Evolutionary conservation across 495 filamentous ascomycete species (phyloP).

Genomic region (Penicillium macrosclerotiorum): DNA sequence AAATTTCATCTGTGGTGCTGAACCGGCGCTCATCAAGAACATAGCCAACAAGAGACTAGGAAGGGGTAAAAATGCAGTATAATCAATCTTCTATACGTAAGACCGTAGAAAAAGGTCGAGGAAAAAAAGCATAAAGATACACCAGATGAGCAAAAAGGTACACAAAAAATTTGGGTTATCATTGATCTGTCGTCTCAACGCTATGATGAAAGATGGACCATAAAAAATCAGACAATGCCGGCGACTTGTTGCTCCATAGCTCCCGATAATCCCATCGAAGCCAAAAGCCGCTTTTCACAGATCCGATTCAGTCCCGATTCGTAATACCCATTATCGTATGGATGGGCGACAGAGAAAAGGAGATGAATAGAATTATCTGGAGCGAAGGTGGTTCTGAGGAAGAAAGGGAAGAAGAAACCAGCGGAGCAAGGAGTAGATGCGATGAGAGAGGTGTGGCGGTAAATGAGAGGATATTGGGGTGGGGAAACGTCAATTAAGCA

Average conservation of each 20-base stretch:
- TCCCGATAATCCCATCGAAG: conserved; percentile 15
- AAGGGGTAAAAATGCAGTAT: too few species aligned
- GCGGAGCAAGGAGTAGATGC: conserved; percentile 9
- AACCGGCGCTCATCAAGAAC: too few species aligned
- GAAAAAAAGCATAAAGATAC: not conserved
- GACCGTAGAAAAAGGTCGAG: too few species aligned
- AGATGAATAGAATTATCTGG: not conserved
- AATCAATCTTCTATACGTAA: too few species aligned
- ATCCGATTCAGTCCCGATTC: not conserved
- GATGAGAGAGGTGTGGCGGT: conserved; percentile 4
- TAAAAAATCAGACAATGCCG: conserved; percentile 35
- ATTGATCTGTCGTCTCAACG: conserved; percentile 37
- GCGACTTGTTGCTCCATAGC: conserved; percentile 38
- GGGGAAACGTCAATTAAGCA: conserved; percentile 46
- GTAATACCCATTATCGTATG: not conserved
- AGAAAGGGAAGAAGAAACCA: conserved; percentile 13
- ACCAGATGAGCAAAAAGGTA: not conserved
- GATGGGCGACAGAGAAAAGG: not conserved
- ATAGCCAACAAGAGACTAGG: too few species aligned
- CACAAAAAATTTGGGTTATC: conserved; percentile 27
- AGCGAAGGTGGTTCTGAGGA: conserved; percentile 3
- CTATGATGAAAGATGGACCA: conserved; percentile 35
- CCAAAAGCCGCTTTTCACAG: conserved; percentile 3
- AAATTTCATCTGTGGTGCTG: too few species aligned
- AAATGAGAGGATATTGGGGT: not conserved